A percentile compares a stretch with the other conserved stretches of the same genome.
These are phyloP conservation scores for Candida loeiensis DNA, from an alignment of 805 yeast species.

Conservation along the genomic window DNA sequence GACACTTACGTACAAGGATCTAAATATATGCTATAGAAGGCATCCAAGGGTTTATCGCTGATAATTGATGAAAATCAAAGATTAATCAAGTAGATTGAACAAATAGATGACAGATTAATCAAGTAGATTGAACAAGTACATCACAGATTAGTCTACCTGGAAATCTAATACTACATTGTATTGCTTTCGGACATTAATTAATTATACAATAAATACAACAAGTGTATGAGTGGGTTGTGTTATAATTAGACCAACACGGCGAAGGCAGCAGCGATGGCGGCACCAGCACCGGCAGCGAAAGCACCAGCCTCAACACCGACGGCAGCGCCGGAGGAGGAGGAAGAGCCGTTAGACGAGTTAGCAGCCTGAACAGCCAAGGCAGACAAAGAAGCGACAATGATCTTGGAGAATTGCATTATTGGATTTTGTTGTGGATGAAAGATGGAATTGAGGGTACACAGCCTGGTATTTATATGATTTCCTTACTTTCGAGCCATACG, in stretches of 20 bases:
- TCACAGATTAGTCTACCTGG: no score
- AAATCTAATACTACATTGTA: neutral
- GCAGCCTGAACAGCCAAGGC: constrained; percentile 23
- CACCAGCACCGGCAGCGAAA: constrained; percentile 12
- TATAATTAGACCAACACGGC: constrained; percentile 10
- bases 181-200: neutral
- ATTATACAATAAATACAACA: neutral
- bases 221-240: neutral
- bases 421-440: neutral
- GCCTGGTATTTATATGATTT: neutral
- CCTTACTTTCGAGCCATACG: neutral
- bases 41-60: no score
- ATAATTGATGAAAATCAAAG: no score
- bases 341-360: constrained; percentile 14
- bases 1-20: no score
- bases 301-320: constrained; percentile 13
- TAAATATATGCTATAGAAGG: no score
- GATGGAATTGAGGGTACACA: neutral
- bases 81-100: no score
- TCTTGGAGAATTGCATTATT: constrained; percentile 20
- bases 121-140: no score
- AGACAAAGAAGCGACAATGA: constrained; percentile 15
- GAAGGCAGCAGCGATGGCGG: constrained; percentile 12
- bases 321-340: constrained; percentile 13
- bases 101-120: no score